Evolutionary conservation across 371 early-diverging fungal genomes (phyloP).

Genomic region (Mucor racemosus): DNA sequence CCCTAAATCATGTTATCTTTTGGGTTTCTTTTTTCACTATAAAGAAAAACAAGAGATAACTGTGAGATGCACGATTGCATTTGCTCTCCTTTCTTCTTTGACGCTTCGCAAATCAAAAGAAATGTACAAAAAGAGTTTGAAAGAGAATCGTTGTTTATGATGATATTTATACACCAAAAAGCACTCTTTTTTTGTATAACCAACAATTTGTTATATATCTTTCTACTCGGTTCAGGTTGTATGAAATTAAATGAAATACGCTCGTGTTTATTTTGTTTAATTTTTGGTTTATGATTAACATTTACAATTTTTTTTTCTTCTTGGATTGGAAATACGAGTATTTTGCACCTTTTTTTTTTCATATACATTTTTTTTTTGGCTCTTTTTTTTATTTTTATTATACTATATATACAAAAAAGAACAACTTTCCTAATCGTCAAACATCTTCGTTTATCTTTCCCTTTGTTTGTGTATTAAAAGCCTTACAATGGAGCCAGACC

Average conservation of each 20-base stretch:
- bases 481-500: conserved; percentile 37
- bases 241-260: neutral
- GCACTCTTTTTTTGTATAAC: neutral
- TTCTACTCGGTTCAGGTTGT: conserved; percentile 5
- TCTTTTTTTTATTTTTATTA: conserved; percentile 17
- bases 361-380: conserved; percentile 18
- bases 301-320: neutral
- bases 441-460: conserved; percentile 22
- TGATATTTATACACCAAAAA: neutral
- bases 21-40: conserved; percentile 1
- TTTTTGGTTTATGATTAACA: neutral
- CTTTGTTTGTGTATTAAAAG: conserved; percentile 24
- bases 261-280: neutral
- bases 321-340: conserved; percentile 5
- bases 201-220: neutral
- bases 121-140: neutral
- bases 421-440: conserved; percentile 28
- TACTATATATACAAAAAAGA: conserved; percentile 2
- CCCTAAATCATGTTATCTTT: neutral
- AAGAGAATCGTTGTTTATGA: neutral
- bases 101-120: neutral
- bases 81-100: neutral
- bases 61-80: neutral
- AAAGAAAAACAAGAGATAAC: no score
- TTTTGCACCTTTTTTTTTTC: neutral